Conservation (phyloP, 495 filamentous ascomycete genomes). For the Friedmanniomyces endolithicus region DNA sequence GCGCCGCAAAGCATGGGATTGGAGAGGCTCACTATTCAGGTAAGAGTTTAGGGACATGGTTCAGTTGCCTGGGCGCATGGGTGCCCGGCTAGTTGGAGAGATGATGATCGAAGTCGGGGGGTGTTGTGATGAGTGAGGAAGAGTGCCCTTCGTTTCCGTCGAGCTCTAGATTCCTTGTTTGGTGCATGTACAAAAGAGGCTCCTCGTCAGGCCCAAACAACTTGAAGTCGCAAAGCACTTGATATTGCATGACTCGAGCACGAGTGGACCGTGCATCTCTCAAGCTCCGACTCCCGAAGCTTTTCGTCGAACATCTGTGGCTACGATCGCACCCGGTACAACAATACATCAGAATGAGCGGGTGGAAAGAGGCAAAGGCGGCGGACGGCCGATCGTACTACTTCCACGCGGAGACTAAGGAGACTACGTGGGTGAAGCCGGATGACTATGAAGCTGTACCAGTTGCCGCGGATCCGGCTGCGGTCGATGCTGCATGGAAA, state of each 20-base stretch:
- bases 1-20: background rate
- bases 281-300: too few species aligned
- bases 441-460: constrained; percentile 44
- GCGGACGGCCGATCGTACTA: constrained; percentile 85
- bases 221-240: too few species aligned
- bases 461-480: background rate
- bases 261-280: too few species aligned
- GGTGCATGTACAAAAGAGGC: too few species aligned
- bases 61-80: background rate
- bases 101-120: too few species aligned
- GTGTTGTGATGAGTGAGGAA: too few species aligned
- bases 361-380: constrained; percentile 76
- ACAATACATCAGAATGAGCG: constrained; percentile 44
- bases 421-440: constrained; percentile 89
- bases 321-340: background rate
- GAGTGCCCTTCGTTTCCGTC: too few species aligned
- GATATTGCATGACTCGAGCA: too few species aligned
- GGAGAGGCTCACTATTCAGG: constrained; percentile 47
- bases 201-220: too few species aligned
- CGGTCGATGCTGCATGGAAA: constrained; percentile 54
- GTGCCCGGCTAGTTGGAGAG: background rate
- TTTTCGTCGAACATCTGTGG: background rate
- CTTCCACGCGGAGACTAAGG: constrained; percentile 76
- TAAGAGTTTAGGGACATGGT: constrained; percentile 54
- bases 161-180: too few species aligned